Evolutionary conservation across 139 green algal species (phyloP).

Genomic region (Chlamydomonas sp.): DNA sequence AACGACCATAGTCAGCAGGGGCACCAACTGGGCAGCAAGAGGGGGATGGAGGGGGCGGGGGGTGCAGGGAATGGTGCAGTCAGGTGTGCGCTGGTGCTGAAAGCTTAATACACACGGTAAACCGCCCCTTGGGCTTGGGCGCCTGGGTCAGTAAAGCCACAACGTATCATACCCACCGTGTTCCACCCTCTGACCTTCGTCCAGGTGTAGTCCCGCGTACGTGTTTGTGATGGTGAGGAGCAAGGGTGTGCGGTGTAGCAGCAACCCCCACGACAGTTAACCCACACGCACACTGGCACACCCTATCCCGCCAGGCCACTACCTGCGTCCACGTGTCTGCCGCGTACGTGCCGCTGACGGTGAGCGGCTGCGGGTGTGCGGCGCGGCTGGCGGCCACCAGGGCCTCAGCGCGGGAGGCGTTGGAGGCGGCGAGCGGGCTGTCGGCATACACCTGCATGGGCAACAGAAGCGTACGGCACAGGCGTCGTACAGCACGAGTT

Average conservation of each 20-base stretch:
- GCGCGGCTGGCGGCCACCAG: neutral
- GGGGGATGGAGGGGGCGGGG: neutral
- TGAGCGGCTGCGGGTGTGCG: constrained; percentile 13
- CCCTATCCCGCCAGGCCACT: neutral
- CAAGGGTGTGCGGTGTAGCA: neutral
- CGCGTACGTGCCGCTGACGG: constrained; percentile 28
- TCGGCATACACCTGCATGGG: constrained; percentile 26
- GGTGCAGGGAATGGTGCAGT: neutral
- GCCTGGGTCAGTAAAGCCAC: too few relatives aligned
- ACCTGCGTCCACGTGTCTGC: constrained; percentile 20
- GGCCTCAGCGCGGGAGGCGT: neutral
- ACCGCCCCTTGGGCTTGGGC: too few relatives aligned
- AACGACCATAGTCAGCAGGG: neutral
- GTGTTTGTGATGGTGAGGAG: neutral
- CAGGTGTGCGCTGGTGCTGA: neutral
- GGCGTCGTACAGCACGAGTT: neutral
- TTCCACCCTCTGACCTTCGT: too few relatives aligned
- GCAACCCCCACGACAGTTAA: too few relatives aligned
- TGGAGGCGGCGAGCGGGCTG: neutral
- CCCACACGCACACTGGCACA: neutral
- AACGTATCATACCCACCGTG: too few relatives aligned
- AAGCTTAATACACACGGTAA: too few relatives aligned
- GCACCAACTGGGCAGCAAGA: neutral
- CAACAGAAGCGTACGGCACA: constrained; percentile 8
- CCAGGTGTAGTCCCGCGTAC: too few relatives aligned